phyloP scores from a whole-genome alignment of 176 grass and related monocot species.

The Pharus latifolius region DNA sequence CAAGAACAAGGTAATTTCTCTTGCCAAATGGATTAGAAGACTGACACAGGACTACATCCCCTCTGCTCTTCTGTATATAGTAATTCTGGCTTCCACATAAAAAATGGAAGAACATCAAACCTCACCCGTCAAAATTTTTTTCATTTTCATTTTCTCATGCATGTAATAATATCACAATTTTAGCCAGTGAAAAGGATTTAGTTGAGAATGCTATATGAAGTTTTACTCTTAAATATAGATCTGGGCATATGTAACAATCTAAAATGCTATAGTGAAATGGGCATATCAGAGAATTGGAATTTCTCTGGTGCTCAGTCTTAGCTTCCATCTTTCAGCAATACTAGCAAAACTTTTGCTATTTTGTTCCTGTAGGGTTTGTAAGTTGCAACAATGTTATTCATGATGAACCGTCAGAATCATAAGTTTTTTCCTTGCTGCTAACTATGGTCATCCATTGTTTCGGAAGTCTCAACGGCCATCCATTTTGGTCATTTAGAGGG shows the following conservation, averaged over 20 bases:
- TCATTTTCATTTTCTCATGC: neutral
- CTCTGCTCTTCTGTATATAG: neutral
- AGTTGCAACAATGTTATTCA: neutral
- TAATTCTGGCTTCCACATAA: neutral
- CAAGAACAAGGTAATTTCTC: slow-evolving; percentile 74
- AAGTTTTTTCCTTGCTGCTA: neutral
- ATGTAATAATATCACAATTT: neutral
- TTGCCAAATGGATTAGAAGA: neutral
- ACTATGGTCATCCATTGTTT: neutral
- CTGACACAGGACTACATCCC: neutral
- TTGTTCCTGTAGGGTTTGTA: neutral
- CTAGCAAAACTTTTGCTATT: neutral
- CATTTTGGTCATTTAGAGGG: neutral
- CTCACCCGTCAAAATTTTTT: neutral
- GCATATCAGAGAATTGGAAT: no score
- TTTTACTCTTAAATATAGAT: neutral
- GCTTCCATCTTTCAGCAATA: neutral
- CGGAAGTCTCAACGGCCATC: neutral
- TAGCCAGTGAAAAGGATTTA: neutral
- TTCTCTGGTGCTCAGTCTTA: neutral
- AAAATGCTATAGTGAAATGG: no score
- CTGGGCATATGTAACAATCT: no score
- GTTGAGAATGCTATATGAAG: slow-evolving; percentile 1
- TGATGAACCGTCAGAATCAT: neutral
- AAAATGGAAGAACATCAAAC: neutral